A percentile compares a stretch with the other conserved stretches of the same genome.
Conservation (phyloP, 306 rosid species). For the Casuarina cunninghamiana region DNA sequence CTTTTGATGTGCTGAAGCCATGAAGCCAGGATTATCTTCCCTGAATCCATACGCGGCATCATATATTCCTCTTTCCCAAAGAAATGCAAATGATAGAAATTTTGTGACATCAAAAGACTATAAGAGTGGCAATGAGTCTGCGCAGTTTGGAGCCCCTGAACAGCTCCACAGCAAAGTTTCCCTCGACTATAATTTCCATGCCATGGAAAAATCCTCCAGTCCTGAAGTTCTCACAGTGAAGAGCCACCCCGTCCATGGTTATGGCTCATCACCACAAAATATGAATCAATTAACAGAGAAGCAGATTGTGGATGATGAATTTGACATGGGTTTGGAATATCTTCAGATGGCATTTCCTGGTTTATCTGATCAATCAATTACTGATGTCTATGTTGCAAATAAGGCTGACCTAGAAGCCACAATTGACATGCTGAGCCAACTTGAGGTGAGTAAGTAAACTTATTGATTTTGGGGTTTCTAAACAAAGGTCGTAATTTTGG, state of each 20-base stretch:
- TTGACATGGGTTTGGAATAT: conserved; percentile 66
- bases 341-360: conserved; percentile 68
- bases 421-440: conserved; percentile 77
- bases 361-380: conserved; percentile 61
- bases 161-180: conserved; percentile 28
- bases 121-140: conserved; percentile 31
- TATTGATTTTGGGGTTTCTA: not conserved
- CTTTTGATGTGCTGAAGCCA: conserved; percentile 32
- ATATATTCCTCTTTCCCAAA: conserved; percentile 66
- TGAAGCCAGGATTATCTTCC: conserved; percentile 59
- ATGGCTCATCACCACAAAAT: conserved; percentile 39
- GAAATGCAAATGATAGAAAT: conserved; percentile 41
- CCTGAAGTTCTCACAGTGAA: conserved; percentile 28
- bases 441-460: conserved; percentile 54
- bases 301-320: conserved; percentile 45
- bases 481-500: conserved; percentile 1
- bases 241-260: conserved; percentile 42
- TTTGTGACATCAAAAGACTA: conserved; percentile 27
- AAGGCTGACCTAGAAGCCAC: conserved; percentile 65
- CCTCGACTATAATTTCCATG: conserved; percentile 13
- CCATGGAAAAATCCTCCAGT: conserved; percentile 21
- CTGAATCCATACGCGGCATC: conserved; percentile 83
- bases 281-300: conserved; percentile 37
- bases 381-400: conserved; percentile 63
- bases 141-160: conserved; percentile 42